Evolutionary conservation across 106 monocot genomes (phyloP).

Genomic region (Dioscorea zingiberensis): DNA sequence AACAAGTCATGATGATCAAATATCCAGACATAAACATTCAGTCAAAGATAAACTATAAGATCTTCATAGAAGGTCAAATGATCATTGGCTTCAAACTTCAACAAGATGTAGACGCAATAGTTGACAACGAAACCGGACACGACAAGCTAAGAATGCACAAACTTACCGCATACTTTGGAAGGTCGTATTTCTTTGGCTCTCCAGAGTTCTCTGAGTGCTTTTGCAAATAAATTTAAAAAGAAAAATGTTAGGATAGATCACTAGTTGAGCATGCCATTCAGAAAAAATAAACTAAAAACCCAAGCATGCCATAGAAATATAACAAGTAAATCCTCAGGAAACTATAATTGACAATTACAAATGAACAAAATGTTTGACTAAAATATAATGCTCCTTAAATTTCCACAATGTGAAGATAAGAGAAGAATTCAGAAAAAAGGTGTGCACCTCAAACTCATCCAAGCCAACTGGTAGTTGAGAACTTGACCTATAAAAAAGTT

Average conservation of each 20-base stretch:
- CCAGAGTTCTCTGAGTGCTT: conserved; percentile 32
- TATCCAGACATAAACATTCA: background rate
- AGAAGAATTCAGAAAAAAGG: background rate
- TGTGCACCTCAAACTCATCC: conserved; percentile 1
- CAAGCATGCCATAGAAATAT: too few species aligned
- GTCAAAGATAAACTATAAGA: background rate
- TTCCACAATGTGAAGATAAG: background rate
- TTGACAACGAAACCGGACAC: background rate
- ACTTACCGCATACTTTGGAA: conserved; percentile 62
- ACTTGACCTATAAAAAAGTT: conserved; percentile 30
- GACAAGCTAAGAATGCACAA: background rate
- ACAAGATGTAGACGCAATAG: too few species aligned
- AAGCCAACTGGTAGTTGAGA: conserved; percentile 10
- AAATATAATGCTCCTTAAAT: background rate
- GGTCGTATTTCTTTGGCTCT: conserved; percentile 29
- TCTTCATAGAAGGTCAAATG: too few species aligned
- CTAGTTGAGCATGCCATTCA: too few species aligned
- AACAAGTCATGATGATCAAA: background rate
- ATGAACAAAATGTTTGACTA: background rate
- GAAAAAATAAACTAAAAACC: too few species aligned
- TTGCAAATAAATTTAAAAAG: conserved; percentile 4
- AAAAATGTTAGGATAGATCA: conserved; percentile 3
- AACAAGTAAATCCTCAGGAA: too few species aligned
- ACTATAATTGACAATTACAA: too few species aligned
- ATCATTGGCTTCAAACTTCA: too few species aligned